Conservation (phyloP, 2,329 filamentous ascomycete genomes). For the Alternaria postmessia region DNA sequence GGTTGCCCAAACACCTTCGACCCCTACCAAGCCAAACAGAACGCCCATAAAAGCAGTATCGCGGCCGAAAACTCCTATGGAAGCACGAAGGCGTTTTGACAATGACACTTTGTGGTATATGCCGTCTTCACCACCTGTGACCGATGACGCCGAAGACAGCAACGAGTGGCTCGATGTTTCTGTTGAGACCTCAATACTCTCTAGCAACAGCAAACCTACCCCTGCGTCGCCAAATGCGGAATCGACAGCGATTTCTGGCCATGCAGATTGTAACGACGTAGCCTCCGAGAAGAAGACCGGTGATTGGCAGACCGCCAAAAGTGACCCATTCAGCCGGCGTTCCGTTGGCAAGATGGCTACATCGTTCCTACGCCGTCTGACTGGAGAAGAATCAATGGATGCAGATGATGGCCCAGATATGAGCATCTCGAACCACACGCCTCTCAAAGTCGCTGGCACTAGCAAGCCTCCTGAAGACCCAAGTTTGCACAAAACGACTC, state of each 20-base stretch:
- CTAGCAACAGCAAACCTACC: slow-evolving; percentile 54
- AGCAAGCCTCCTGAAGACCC: background rate
- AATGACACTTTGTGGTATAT: slow-evolving; percentile 7
- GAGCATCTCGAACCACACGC: background rate
- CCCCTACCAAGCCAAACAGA: slow-evolving; percentile 19
- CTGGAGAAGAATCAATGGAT: slow-evolving; percentile 21
- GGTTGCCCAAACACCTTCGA: slow-evolving; percentile 21
- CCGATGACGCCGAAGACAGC: slow-evolving; percentile 4
- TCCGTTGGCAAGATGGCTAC: slow-evolving; percentile 21
- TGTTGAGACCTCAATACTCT: slow-evolving; percentile 38
- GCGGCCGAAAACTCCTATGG: slow-evolving; percentile 17
- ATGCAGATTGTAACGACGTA: slow-evolving; percentile 37
- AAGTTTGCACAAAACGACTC: background rate
- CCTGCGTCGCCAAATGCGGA: slow-evolving; percentile 52
- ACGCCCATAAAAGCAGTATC: slow-evolving; percentile 7
- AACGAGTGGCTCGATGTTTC: slow-evolving; percentile 7
- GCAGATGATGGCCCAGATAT: background rate
- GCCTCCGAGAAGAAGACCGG: slow-evolving; percentile 40
- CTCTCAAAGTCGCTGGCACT: background rate
- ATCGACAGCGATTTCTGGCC: slow-evolving; percentile 52
- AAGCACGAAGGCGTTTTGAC: slow-evolving; percentile 2
- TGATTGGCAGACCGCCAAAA: slow-evolving; percentile 37
- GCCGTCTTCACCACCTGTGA: slow-evolving; percentile 24
- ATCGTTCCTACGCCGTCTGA: slow-evolving; percentile 39
- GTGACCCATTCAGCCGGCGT: slow-evolving; percentile 38